phyloP scores from a whole-genome alignment of 176 grass and related monocot species.

The Musa troglodytarum region DNA sequence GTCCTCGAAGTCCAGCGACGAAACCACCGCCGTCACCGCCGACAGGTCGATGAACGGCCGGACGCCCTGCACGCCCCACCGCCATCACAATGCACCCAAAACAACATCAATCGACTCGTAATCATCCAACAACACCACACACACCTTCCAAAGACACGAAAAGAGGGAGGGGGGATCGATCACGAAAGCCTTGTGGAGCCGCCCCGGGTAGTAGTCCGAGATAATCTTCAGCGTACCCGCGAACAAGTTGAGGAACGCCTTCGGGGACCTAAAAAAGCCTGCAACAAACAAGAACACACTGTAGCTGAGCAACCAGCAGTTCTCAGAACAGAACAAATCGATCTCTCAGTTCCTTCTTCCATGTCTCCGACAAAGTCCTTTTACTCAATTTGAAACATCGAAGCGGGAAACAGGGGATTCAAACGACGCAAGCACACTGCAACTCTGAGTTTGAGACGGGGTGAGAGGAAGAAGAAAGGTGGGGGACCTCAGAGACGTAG shows the following conservation, averaged over 20 bases:
- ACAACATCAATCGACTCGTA: neutral
- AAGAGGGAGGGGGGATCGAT: constrained; percentile 90
- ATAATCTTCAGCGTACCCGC: constrained; percentile 91
- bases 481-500: neutral
- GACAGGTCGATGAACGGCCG: constrained; percentile 77
- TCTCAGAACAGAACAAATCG: neutral
- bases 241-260: constrained; percentile 76
- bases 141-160: constrained; percentile 93
- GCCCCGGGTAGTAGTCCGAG: constrained; percentile 87
- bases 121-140: neutral
- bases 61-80: constrained; percentile 39
- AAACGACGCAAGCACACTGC: neutral
- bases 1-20: constrained; percentile 82
- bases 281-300: constrained; percentile 2
- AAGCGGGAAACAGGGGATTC: constrained; percentile 1
- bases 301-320: too few relatives aligned
- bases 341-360: neutral
- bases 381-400: neutral
- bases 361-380: neutral
- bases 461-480: neutral
- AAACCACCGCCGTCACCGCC: constrained; percentile 44
- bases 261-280: constrained; percentile 95
- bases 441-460: neutral
- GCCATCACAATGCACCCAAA: neutral
- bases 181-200: constrained; percentile 78